A percentile compares a stretch with the other conserved stretches of the same genome.
phyloP scores from a whole-genome alignment of 257 asterid species.

The Forsythia suspensa region DNA sequence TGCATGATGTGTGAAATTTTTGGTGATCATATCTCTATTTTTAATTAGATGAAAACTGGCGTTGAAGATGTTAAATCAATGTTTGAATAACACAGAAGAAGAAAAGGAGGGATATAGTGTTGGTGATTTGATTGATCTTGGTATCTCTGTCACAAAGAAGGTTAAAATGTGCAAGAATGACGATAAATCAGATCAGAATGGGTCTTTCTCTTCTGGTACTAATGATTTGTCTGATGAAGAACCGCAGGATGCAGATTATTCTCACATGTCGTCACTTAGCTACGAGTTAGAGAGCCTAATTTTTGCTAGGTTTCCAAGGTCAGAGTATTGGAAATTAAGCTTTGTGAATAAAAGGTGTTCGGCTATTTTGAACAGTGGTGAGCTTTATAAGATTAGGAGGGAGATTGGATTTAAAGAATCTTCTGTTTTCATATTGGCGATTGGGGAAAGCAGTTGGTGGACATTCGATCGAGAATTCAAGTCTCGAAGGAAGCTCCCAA shows the following conservation, averaged over 20 bases:
- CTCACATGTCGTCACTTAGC: conserved; percentile 43
- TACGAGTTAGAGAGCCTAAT: conserved; percentile 58
- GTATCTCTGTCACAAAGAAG: not conserved
- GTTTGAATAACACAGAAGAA: conserved; percentile 33
- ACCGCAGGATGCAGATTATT: conserved; percentile 93
- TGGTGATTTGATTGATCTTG: no score
- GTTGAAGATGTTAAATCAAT: conserved; percentile 24
- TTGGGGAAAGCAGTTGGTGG: conserved; percentile 76
- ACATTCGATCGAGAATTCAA: conserved; percentile 56
- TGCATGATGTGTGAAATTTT: not conserved
- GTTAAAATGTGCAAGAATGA: conserved; percentile 24
- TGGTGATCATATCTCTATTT: not conserved
- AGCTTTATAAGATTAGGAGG: conserved; percentile 54
- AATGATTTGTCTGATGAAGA: conserved; percentile 10
- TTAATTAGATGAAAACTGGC: conserved; percentile 13
- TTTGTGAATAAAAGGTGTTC: conserved; percentile 56
- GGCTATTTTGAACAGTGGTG: conserved; percentile 49
- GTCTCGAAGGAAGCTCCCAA: conserved; percentile 53
- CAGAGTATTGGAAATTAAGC: conserved; percentile 61
- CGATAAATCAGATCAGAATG: conserved; percentile 15
- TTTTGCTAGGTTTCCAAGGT: conserved; percentile 66
- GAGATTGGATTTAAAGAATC: conserved; percentile 53
- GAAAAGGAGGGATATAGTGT: conserved; percentile 22
- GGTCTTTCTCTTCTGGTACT: not conserved
- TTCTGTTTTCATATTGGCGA: conserved; percentile 67